Percentiles rank a stretch among this genome's conserved stretches.
Conservation (phyloP, 257 asterid genomes). For the Echium plantagineum region DNA sequence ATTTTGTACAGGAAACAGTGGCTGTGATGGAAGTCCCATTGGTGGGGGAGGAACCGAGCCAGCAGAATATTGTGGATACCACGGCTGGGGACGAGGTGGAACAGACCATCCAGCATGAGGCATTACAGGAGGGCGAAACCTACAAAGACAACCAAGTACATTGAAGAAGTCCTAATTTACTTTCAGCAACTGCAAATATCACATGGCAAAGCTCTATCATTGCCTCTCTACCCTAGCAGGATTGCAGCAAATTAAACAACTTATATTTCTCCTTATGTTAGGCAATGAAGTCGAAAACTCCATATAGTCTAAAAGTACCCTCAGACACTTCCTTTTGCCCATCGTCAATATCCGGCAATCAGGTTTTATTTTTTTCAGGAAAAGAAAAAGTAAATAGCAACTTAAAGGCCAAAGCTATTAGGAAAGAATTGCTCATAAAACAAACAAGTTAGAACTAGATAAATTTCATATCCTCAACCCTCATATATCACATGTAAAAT, state of each 20-base stretch:
- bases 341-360: too few species aligned
- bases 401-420: slow-evolving; percentile 3
- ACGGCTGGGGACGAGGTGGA: slow-evolving; percentile 62
- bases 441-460: background rate
- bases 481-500: background rate
- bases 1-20: slow-evolving; percentile 80
- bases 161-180: background rate
- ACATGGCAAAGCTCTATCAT: background rate
- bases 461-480: background rate
- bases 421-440: background rate
- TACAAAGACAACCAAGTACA: slow-evolving; percentile 22
- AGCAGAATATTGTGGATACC: slow-evolving; percentile 70
- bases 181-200: background rate
- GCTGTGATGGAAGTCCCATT: slow-evolving; percentile 60
- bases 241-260: background rate
- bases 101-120: slow-evolving; percentile 63
- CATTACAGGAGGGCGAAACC: slow-evolving; percentile 52
- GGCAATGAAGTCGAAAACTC: background rate
- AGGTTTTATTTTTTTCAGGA: too few species aligned
- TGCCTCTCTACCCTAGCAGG: background rate
- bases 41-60: slow-evolving; percentile 50
- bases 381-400: background rate
- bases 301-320: background rate
- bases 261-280: too few species aligned
- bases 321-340: background rate